A percentile compares a stretch with the other conserved stretches of the same genome.
Conservation (phyloP, 495 filamentous ascomycete species). For the Aspergillus sparsus region DNA sequence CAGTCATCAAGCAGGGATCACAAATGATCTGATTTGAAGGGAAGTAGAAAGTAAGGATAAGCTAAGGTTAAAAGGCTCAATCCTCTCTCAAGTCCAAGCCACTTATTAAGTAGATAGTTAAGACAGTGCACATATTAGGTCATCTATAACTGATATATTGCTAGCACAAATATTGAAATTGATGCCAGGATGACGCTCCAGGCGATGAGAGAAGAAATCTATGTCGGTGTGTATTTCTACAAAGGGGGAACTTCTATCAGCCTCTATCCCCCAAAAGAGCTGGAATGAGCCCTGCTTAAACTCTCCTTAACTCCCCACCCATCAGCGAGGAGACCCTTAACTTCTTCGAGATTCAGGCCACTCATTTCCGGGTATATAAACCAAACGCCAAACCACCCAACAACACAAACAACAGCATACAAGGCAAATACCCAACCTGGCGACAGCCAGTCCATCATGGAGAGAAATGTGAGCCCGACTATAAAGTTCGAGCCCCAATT, state of each 20-base stretch:
- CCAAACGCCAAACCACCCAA: slow-evolving; percentile 67
- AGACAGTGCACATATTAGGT: no score
- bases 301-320: slow-evolving; percentile 42
- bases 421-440: slow-evolving; percentile 77
- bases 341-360: slow-evolving; percentile 79
- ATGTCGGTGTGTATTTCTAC: neutral
- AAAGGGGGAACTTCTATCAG: neutral
- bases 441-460: slow-evolving; percentile 76
- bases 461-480: slow-evolving; percentile 84
- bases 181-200: neutral
- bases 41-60: neutral
- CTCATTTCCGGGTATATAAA: slow-evolving; percentile 82
- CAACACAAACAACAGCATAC: slow-evolving; percentile 69
- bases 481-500: slow-evolving; percentile 90
- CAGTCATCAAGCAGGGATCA: neutral
- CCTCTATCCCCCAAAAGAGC: neutral
- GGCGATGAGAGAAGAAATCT: neutral
- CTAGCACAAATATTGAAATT: neutral
- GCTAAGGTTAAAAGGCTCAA: neutral
- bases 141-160: neutral
- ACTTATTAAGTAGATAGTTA: no score
- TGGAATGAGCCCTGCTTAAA: slow-evolving; percentile 6
- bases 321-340: slow-evolving; percentile 68
- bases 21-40: neutral
- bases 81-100: neutral